These are phyloP conservation scores for Lepiota brunneoincarnata DNA, from an alignment of 768 basidiomycete genomes.

Conservation along the genomic window DNA sequence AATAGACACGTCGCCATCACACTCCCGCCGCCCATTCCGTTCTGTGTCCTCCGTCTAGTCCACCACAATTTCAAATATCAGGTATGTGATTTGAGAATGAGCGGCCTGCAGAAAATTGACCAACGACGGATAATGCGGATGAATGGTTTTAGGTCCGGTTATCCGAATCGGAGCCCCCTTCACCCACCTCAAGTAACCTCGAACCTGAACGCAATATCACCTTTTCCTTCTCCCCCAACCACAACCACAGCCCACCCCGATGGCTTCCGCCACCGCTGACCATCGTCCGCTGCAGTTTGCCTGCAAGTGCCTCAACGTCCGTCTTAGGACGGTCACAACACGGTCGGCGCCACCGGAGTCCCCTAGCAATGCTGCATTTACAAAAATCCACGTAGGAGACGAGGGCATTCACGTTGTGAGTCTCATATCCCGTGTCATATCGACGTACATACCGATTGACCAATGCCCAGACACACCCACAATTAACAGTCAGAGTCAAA, in stretches of 20 bases:
- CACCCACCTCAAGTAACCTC: conserved; percentile 17
- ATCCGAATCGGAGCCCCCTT: conserved; percentile 38
- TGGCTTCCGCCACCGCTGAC: conserved; percentile 27
- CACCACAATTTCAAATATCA: conserved; percentile 1
- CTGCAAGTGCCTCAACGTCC: conserved; percentile 74
- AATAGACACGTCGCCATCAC: conserved; percentile 11
- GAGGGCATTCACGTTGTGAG: conserved; percentile 67
- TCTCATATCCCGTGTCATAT: conserved; percentile 12
- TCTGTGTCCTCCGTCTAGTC: not conserved
- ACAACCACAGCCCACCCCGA: conserved; percentile 18
- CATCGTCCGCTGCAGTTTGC: conserved; percentile 34
- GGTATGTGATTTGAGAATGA: conserved; percentile 1
- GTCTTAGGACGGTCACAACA: conserved; percentile 40
- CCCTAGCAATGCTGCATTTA: conserved; percentile 40
- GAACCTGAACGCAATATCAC: conserved; percentile 18
- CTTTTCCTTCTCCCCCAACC: conserved; percentile 13
- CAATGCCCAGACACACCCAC: conserved; percentile 55
- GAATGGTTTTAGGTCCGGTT: conserved; percentile 27
- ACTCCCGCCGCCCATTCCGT: conserved; percentile 6
- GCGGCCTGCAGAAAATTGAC: not conserved
- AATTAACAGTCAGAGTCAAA: conserved; percentile 66
- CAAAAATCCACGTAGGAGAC: conserved; percentile 59
- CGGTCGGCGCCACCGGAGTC: conserved; percentile 29
- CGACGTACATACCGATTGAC: conserved; percentile 6
- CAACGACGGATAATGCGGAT: not conserved